Evolutionary conservation across 139 green algal genomes (phyloP).

Genomic region (Nannochloris sp.): DNA sequence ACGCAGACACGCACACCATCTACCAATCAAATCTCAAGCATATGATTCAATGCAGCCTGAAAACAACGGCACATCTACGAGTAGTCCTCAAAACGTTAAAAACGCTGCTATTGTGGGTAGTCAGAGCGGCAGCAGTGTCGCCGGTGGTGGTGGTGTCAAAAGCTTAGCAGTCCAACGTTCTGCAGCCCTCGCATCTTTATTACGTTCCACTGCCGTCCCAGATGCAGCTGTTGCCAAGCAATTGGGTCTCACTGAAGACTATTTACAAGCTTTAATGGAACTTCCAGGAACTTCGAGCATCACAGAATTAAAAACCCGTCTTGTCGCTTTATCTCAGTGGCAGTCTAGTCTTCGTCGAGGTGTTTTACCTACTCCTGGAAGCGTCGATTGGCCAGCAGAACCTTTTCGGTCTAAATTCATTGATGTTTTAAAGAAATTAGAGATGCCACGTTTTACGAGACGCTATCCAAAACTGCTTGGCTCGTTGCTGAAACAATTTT

Average conservation of each 20-base stretch:
- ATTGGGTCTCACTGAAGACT: constrained; percentile 41
- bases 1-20: too few species aligned
- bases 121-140: background rate
- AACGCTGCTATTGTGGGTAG: too few species aligned
- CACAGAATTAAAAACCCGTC: constrained; percentile 32
- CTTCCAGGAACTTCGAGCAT: constrained; percentile 61
- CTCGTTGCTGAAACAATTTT: constrained; percentile 73
- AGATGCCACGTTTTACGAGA: constrained; percentile 82
- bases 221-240: constrained; percentile 22
- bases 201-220: background rate
- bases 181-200: background rate
- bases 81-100: too few species aligned
- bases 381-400: constrained; percentile 65
- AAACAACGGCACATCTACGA: too few species aligned
- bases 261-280: constrained; percentile 56
- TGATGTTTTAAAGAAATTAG: constrained; percentile 33
- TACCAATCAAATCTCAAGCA: too few species aligned
- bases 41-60: too few species aligned
- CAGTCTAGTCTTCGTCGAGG: constrained; percentile 47
- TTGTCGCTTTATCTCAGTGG: constrained; percentile 43
- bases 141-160: background rate
- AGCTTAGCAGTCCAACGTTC: background rate
- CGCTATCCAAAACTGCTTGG: constrained; percentile 71
- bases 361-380: constrained; percentile 42
- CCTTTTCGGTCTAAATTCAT: constrained; percentile 75